Evolutionary conservation across 2,329 filamentous ascomycete genomes (phyloP).

Genomic region (Camptophora hylomeconis): DNA sequence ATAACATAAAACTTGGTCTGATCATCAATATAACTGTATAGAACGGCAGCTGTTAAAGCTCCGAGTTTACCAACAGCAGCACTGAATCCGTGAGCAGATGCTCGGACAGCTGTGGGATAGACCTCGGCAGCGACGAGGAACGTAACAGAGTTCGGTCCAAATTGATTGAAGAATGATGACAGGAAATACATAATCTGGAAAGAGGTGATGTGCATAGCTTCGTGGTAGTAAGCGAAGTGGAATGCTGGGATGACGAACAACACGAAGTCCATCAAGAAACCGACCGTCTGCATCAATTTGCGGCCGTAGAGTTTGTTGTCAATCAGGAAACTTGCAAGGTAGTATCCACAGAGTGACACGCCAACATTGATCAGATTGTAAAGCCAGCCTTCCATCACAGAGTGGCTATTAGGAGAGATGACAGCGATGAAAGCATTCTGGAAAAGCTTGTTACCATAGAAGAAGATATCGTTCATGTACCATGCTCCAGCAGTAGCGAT

Average conservation of each 20-base stretch:
- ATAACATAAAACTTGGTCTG: constrained; percentile 82
- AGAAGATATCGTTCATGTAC: constrained; percentile 97
- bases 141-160: constrained; percentile 89
- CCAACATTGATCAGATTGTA: constrained; percentile 89
- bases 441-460: constrained; percentile 98
- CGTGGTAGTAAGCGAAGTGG: constrained; percentile 72
- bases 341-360: constrained; percentile 79
- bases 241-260: constrained; percentile 88
- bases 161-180: constrained; percentile 98
- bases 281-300: constrained; percentile 91
- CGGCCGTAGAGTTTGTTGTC: constrained; percentile 95
- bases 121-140: constrained; percentile 94
- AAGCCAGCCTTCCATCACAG: constrained; percentile 75
- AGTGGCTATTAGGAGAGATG: constrained; percentile 54
- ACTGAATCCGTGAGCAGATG: constrained; percentile 88
- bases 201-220: constrained; percentile 55
- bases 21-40: constrained; percentile 89
- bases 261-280: constrained; percentile 86
- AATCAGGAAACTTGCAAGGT: constrained; percentile 71
- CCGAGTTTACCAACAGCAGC: constrained; percentile 82
- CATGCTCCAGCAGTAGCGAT: constrained; percentile 77
- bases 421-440: constrained; percentile 80
- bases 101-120: constrained; percentile 88
- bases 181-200: constrained; percentile 97
- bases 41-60: constrained; percentile 70